phyloP scores from a whole-genome alignment of 192 early-diverging fungal species.

The Gorgonomyces haynaldii region DNA sequence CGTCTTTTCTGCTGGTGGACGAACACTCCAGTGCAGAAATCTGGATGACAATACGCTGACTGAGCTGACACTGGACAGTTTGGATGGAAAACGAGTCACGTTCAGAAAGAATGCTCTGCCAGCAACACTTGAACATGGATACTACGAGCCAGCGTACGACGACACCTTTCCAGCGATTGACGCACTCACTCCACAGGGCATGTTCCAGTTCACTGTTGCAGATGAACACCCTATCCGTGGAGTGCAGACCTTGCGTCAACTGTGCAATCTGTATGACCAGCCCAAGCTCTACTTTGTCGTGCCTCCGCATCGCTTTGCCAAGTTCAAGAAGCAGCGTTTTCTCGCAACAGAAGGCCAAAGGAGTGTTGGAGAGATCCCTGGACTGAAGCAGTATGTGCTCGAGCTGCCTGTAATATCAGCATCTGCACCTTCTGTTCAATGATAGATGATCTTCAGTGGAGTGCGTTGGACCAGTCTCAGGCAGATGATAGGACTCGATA shows the following conservation, averaged over 20 bases:
- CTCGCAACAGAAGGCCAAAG: constrained; percentile 1
- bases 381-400: constrained; percentile 13
- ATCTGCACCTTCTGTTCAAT: no score
- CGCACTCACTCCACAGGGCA: constrained; percentile 16
- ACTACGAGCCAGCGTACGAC: constrained; percentile 16
- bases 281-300: constrained; percentile 8
- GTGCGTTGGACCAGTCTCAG: no score
- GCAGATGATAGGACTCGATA: no score
- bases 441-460: no score
- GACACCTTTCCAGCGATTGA: constrained; percentile 18
- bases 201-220: constrained; percentile 21
- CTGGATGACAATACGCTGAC: constrained; percentile 6
- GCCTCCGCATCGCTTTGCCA: constrained; percentile 5
- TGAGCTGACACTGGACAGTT: constrained; percentile 2
- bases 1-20: constrained; percentile 16
- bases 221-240: constrained; percentile 16
- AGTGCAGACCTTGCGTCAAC: background rate
- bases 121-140: constrained; percentile 2
- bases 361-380: background rate
- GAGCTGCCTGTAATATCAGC: constrained; percentile 9
- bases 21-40: constrained; percentile 15
- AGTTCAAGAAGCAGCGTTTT: constrained; percentile 12
- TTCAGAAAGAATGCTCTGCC: constrained; percentile 10
- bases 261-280: constrained; percentile 6
- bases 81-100: constrained; percentile 9